Conservation (phyloP, 257 asterid genomes). For the Nicotiana tomentosiformis region DNA sequence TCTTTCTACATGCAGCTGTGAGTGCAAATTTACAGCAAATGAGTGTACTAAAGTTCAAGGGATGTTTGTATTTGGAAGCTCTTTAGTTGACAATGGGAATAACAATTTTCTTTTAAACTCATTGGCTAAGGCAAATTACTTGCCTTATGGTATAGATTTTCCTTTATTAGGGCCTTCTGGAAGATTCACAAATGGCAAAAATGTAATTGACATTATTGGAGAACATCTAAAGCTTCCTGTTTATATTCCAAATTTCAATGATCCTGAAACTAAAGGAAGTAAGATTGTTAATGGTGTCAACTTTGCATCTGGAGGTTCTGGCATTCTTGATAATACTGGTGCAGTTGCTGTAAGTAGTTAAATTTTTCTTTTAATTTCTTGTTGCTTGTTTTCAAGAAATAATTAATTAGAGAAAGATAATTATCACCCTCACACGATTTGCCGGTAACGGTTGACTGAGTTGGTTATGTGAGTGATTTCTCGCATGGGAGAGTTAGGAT, state of each 20-base stretch:
- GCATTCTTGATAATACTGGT: conserved; percentile 69
- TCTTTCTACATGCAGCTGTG: background rate
- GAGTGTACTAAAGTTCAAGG: conserved; percentile 31
- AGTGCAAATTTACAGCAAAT: background rate
- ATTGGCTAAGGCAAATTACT: conserved; percentile 53
- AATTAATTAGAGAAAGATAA: too few relatives aligned
- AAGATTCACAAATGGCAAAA: conserved; percentile 65
- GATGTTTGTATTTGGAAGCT: conserved; percentile 84
- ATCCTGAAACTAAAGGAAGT: conserved; percentile 59
- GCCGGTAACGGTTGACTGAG: too few relatives aligned
- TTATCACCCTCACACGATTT: too few relatives aligned
- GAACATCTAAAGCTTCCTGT: conserved; percentile 30
- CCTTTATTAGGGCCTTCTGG: conserved; percentile 50
- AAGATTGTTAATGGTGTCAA: conserved; percentile 56
- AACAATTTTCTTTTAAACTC: conserved; percentile 50
- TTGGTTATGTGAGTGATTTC: too few relatives aligned
- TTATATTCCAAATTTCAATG: conserved; percentile 51
- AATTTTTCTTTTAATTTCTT: too few relatives aligned
- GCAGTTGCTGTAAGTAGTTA: conserved; percentile 35
- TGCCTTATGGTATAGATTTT: conserved; percentile 70
- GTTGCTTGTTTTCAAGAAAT: too few relatives aligned
- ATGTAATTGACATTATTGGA: conserved; percentile 57
- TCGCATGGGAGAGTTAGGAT: too few relatives aligned
- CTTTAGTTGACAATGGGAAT: conserved; percentile 80
- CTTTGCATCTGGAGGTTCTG: conserved; percentile 82